These are phyloP conservation scores for Mycothermus thermophilus DNA, from an alignment of 495 filamentous ascomycete species.

Conservation along the genomic window DNA sequence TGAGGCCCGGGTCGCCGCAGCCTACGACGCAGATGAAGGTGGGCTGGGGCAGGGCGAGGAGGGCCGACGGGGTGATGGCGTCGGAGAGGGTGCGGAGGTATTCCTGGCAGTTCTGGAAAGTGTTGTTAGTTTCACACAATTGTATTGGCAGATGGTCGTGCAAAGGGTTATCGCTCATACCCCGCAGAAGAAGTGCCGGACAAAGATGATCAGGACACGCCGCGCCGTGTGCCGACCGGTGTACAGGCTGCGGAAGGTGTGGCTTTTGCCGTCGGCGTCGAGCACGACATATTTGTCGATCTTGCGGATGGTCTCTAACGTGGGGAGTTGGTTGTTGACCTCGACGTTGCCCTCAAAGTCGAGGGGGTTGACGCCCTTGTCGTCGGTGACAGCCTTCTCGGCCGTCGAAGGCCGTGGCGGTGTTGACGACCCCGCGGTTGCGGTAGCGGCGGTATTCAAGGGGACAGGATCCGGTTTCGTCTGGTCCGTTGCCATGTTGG, in stretches of 20 bases:
- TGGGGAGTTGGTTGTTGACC: slow-evolving; percentile 41
- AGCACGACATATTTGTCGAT: slow-evolving; percentile 47
- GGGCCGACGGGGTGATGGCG: slow-evolving; percentile 42
- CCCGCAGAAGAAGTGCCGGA: slow-evolving; percentile 84
- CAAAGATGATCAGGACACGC: slow-evolving; percentile 61
- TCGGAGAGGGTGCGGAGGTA: slow-evolving; percentile 52
- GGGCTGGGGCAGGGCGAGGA: slow-evolving; percentile 38
- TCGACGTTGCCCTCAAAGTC: slow-evolving; percentile 35
- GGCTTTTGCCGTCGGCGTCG: slow-evolving; percentile 46
- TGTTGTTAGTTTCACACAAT: slow-evolving; percentile 2
- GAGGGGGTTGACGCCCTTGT: slow-evolving; percentile 14
- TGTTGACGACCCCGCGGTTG: not conserved
- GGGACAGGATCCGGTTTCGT: no score
- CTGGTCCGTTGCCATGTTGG: no score
- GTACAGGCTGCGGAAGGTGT: slow-evolving; percentile 57
- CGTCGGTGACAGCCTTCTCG: not conserved
- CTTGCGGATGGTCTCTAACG: slow-evolving; percentile 31
- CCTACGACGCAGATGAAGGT: slow-evolving; percentile 64
- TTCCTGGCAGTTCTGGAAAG: slow-evolving; percentile 52
- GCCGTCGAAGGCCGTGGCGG: not conserved
- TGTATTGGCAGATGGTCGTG: not conserved
- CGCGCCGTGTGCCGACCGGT: slow-evolving; percentile 36
- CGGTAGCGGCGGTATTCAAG: no score
- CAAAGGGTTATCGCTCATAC: no score
- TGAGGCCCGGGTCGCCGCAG: slow-evolving; percentile 62